Evolutionary conservation across 495 filamentous ascomycete species (phyloP).

Genomic region (Penicilliopsis zonata): DNA sequence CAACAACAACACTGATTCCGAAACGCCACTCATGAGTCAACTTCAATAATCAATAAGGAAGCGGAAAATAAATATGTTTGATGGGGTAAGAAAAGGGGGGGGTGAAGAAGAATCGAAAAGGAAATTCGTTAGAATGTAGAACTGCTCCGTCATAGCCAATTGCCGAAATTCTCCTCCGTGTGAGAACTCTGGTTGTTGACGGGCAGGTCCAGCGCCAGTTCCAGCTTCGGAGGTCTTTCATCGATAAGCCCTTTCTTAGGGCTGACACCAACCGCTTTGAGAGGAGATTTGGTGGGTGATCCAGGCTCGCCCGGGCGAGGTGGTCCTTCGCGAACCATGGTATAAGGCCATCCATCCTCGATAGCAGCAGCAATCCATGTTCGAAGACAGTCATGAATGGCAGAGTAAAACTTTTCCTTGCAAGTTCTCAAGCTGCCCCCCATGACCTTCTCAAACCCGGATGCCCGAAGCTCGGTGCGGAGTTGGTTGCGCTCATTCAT

Average conservation of each 20-base stretch:
- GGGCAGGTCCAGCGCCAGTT: slow-evolving; percentile 24
- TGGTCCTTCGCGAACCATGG: slow-evolving; percentile 62
- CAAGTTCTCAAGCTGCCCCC: slow-evolving; percentile 75
- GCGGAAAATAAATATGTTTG: too few species aligned
- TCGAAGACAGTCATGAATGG: slow-evolving; percentile 76
- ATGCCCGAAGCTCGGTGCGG: slow-evolving; percentile 62
- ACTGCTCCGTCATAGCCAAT: slow-evolving; percentile 22
- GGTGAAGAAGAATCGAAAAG: slow-evolving; percentile 10
- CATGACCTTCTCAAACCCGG: slow-evolving; percentile 86
- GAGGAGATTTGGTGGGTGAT: slow-evolving; percentile 30
- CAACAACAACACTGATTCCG: background rate
- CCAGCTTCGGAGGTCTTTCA: slow-evolving; percentile 29
- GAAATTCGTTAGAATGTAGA: slow-evolving; percentile 9
- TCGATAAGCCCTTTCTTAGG: slow-evolving; percentile 27
- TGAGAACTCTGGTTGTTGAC: slow-evolving; percentile 9
- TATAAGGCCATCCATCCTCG: slow-evolving; percentile 79
- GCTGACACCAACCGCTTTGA: slow-evolving; percentile 21
- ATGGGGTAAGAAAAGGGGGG: too few species aligned
- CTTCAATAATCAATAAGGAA: background rate
- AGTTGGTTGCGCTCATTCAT: slow-evolving; percentile 63
- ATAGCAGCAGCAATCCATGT: slow-evolving; percentile 82
- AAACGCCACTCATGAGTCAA: background rate
- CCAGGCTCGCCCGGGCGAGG: slow-evolving; percentile 23
- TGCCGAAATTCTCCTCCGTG: slow-evolving; percentile 16
- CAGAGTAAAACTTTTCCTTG: slow-evolving; percentile 93